Base-by-base conservation (phyloP, 1,139 yeast species). In the Torulaspora globosa region DNA sequence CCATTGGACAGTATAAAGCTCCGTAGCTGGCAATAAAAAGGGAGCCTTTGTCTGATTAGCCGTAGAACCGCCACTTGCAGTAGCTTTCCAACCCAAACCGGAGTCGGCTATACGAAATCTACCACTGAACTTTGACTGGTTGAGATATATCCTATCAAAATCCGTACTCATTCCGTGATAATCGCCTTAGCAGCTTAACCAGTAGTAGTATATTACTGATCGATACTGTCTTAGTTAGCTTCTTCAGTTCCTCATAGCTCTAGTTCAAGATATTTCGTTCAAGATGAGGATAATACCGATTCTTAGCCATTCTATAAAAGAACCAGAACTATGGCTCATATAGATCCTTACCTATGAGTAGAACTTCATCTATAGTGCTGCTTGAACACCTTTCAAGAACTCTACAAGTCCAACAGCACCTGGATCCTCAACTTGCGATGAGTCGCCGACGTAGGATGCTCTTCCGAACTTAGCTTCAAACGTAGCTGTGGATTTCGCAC, bases 51-150 rank as follows among this genome's bases (percentile, higher is more conserved):
- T 72, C 41, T 60, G 64, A 28, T 55, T 58, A 16, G 67, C 49
- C 7, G 79, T 74, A 3, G 82, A 71, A 16, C 83, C 83, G 35
- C 78, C 79, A 42, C 74, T 70, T 27, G 78, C 72, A 12, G 75
- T 70, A 0, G 89, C 88, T 62, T 90, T 92, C 99, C 99, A 92
- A 41, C 99, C 99, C 36, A 92, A 76, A 40, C 99, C 99, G 14
- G 94, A 82, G 54, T 85, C 92, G 8, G 97, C 96, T 53, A 94
- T 79, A 68, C 98, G 87, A 77, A 92, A 84, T 58, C 95, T 82
- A 15, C 99, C 99, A 38, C 80, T 78, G 45, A 76, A 74, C 56
- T 81, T 80, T 50, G 96, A 85, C 67, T 86, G 96, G 68, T 94
- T 90, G 64, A 88, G 73, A 66, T 85, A 89, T 54, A 92, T 88